Evolutionary conservation across 176 grass and related monocot species (phyloP), one percentile per base, ranked within the genome.

Genomic region (Avena insularis): DNA sequence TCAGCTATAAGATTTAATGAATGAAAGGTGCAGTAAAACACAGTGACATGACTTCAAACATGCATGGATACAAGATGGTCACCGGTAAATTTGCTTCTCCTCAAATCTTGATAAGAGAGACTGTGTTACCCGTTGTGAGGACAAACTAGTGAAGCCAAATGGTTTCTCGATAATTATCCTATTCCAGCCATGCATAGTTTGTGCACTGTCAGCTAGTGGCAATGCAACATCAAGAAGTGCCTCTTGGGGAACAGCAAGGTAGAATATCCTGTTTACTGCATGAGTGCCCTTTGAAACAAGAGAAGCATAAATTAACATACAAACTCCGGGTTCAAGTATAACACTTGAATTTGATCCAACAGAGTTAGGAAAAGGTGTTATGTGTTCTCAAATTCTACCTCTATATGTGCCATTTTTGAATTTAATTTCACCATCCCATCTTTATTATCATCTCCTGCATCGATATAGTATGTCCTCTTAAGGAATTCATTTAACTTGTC

Each of bases 81-180:
- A 98, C 96, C 96, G 93, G 89, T 95, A 98, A 48, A 98, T 92
- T 89, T 98, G 96, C 48, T 90, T 91, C 85, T 98, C 96, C 62
- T 92, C 83, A 87, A 94, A 93, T 78, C 88, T 92, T 38, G 96
- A 98, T 60, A 95, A 82, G 58, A 98, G 82, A 82, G 65, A 93
- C 23, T 92, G 68, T 51, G 96, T 98, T 51, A 92, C 79, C 71
- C 29, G 57, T 46, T 88, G 74, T 58, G 96, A 98, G 79, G 91
- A 92, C 75, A 92, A 78, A 75, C 89, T 86, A 77, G 92, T 90
- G 87, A 98, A 98, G 85, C 96, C 96, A 93, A 98, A 98, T 70
- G 93, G 96, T 84, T 98, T 98, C 81, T 98, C 96, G 54, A 98
- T 86, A 84, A 98, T 98, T 93, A 95, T 89, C 81, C 96, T 93